Evolutionary conservation across 116 monocot genomes (phyloP).

Genomic region (Papilionanthe hybrid): DNA sequence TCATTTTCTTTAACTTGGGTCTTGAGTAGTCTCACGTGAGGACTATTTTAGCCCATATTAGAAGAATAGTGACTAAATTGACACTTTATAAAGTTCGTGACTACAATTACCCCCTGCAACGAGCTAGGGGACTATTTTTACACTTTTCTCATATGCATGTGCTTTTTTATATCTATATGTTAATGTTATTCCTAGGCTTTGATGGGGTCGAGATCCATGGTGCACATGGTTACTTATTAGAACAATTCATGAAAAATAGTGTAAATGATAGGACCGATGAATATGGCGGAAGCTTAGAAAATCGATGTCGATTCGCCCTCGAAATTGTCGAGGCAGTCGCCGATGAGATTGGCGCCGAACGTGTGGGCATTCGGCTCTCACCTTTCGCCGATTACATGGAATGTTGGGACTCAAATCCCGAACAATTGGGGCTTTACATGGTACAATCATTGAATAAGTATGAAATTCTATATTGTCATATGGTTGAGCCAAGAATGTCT

Average conservation of each 20-base stretch:
- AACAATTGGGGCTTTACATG: slow-evolving; percentile 15
- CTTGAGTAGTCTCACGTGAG: too few species aligned
- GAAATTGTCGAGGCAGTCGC: slow-evolving; percentile 6
- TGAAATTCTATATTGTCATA: slow-evolving; percentile 7
- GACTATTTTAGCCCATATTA: too few species aligned
- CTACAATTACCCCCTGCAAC: too few species aligned
- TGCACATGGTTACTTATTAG: slow-evolving; percentile 18
- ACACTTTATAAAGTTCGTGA: too few species aligned
- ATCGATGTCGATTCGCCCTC: slow-evolving; percentile 20
- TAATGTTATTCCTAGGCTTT: slow-evolving; percentile 12
- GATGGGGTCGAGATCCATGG: slow-evolving; percentile 25
- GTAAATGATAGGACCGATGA: slow-evolving; percentile 13
- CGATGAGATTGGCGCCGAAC: slow-evolving; percentile 8
- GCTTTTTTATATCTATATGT: background rate
- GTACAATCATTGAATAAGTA: slow-evolving; percentile 7
- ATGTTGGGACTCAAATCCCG: slow-evolving; percentile 17
- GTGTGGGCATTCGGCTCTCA: slow-evolving; percentile 20
- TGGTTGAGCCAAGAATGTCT: slow-evolving; percentile 19
- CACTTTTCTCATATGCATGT: background rate
- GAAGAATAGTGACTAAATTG: too few species aligned
- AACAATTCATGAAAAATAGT: slow-evolving; percentile 20
- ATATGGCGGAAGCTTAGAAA: slow-evolving; percentile 18
- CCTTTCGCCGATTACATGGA: slow-evolving; percentile 14
- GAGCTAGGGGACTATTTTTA: too few species aligned
- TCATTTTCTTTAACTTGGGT: too few species aligned